A percentile compares a stretch with the other conserved stretches of the same genome.
These are phyloP conservation scores for Cyclospora cayetanensis DNA, from an alignment of 169 alveolate genomes.

Conservation along the genomic window DNA sequence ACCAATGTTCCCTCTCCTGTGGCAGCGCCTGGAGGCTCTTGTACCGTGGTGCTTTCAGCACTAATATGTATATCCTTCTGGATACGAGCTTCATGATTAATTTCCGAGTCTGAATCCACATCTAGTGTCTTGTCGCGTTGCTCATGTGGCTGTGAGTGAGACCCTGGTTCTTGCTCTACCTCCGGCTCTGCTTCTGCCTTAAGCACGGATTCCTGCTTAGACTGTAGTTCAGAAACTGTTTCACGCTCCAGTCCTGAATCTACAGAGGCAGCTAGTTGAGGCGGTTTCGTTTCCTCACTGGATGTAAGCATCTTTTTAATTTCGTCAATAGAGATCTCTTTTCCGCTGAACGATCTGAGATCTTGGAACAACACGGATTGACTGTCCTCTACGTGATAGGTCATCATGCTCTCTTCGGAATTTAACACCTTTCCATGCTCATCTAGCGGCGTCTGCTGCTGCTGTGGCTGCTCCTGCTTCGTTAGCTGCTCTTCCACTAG, in stretches of 20 bases:
- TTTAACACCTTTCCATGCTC: not conserved
- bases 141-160: not conserved
- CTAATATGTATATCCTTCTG: not conserved
- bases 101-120: not conserved
- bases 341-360: not conserved
- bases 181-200: not conserved
- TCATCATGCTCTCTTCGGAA: not conserved
- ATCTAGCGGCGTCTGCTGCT: not conserved
- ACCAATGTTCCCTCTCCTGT: too few relatives aligned
- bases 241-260: not conserved
- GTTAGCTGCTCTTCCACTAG: not conserved
- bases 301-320: not conserved
- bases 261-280: not conserved
- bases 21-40: not conserved
- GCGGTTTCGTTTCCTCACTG: not conserved
- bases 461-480: not conserved
- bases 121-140: not conserved
- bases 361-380: constrained; percentile 45
- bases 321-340: constrained; percentile 12
- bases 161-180: not conserved
- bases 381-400: constrained; percentile 9
- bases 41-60: not conserved
- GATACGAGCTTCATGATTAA: too few relatives aligned
- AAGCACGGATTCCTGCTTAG: not conserved
- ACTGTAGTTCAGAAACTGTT: not conserved